Percentiles rank a stretch among this genome's conserved stretches.
phyloP scores from a whole-genome alignment of 2,329 filamentous ascomycete species.

The Curvularia lunata region DNA sequence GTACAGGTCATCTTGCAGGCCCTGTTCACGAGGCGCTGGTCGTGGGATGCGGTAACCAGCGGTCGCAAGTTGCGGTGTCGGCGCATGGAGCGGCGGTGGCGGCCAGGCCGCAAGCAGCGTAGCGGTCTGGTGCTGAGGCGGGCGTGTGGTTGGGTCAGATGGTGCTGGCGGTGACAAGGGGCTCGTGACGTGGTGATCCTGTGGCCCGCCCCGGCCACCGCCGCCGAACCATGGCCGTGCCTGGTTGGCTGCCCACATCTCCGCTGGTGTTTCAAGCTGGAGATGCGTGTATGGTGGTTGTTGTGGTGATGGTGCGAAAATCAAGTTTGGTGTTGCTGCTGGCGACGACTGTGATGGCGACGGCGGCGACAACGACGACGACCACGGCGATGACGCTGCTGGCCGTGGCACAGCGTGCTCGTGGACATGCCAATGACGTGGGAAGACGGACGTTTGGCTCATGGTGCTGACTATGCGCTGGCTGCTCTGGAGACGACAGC shows the following conservation, averaged over 20 bases:
- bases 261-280: not conserved
- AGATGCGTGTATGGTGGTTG: not conserved
- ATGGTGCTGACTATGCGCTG: not conserved
- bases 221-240: not conserved
- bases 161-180: conserved; percentile 12
- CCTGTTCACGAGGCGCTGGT: conserved; percentile 19
- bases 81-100: conserved; percentile 7
- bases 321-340: too few relatives aligned
- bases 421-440: not conserved
- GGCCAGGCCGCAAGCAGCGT: not conserved
- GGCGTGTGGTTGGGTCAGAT: conserved; percentile 23
- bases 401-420: not conserved
- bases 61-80: conserved; percentile 13
- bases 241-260: not conserved
- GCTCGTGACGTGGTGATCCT: conserved; percentile 22
- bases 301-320: too few relatives aligned
- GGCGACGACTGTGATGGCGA: too few relatives aligned
- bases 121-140: conserved; percentile 3
- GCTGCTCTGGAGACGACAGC: not conserved
- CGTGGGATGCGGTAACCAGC: conserved; percentile 10
- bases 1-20: conserved; percentile 22
- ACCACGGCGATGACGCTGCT: too few relatives aligned
- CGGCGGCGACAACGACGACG: too few relatives aligned
- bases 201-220: conserved; percentile 10
- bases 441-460: not conserved